A percentile compares a stretch with the other conserved stretches of the same genome.
Evolutionary conservation across 1,284 basidiomycete species (phyloP).

Genomic region (Trametes hirsuta): DNA sequence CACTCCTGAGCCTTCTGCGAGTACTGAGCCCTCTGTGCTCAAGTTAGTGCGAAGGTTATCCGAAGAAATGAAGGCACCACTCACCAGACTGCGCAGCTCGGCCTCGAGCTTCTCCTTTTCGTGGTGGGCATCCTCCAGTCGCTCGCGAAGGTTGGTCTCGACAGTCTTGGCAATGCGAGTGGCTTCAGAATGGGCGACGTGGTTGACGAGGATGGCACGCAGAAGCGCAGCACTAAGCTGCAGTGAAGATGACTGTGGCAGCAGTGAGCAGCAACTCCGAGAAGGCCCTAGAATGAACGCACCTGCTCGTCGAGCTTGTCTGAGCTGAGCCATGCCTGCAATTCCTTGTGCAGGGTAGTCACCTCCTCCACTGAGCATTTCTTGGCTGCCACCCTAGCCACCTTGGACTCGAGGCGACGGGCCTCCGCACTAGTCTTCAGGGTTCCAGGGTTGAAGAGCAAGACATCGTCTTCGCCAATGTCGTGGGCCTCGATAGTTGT

Average conservation of each 20-base stretch:
- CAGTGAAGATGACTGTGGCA: slow-evolving; percentile 58
- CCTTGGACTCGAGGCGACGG: slow-evolving; percentile 72
- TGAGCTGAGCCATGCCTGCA: slow-evolving; percentile 68
- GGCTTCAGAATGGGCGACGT: slow-evolving; percentile 74
- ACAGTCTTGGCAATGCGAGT: slow-evolving; percentile 62
- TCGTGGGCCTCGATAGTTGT: slow-evolving; percentile 49
- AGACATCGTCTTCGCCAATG: slow-evolving; percentile 47
- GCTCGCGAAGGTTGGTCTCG: slow-evolving; percentile 62
- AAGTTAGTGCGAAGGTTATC: slow-evolving; percentile 23
- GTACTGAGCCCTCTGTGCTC: slow-evolving; percentile 57
- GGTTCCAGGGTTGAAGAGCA: slow-evolving; percentile 44
- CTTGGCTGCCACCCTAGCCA: slow-evolving; percentile 77
- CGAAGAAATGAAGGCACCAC: slow-evolving; percentile 35
- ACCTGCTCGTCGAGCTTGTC: slow-evolving; percentile 68
- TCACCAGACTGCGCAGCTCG: slow-evolving; percentile 68
- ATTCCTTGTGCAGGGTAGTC: slow-evolving; percentile 69
- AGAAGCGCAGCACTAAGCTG: slow-evolving; percentile 57
- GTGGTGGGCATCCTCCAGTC: slow-evolving; percentile 64
- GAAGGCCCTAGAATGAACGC: slow-evolving; percentile 23
- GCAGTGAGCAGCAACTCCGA: slow-evolving; percentile 17
- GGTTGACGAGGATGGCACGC: slow-evolving; percentile 80
- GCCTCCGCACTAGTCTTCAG: slow-evolving; percentile 56
- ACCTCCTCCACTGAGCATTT: slow-evolving; percentile 86
- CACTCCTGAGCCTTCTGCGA: slow-evolving; percentile 71
- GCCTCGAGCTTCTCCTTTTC: slow-evolving; percentile 61